Conservation (phyloP, 2,329 filamentous ascomycete species). For the Zasmidium cellare region DNA sequence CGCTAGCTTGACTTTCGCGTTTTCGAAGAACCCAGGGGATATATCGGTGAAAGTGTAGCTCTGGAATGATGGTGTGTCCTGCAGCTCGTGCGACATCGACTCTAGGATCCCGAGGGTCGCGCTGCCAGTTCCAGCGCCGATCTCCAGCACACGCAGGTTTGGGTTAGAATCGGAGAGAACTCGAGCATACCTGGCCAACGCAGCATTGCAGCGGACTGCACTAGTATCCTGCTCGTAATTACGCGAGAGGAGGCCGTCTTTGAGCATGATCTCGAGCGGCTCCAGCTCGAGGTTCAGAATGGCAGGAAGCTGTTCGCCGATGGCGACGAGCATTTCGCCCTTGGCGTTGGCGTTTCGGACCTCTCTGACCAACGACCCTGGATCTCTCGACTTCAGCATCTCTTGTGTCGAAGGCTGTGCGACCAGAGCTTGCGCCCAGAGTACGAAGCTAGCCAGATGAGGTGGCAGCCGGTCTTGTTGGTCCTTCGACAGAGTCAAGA, state of each 20-base stretch:
- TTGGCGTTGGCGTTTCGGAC: too few relatives aligned
- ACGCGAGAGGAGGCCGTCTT: too few relatives aligned
- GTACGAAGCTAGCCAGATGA: too few relatives aligned
- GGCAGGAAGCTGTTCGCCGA: neutral
- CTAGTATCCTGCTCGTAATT: too few relatives aligned
- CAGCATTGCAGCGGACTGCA: too few relatives aligned
- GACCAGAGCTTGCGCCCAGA: too few relatives aligned
- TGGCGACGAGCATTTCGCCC: neutral
- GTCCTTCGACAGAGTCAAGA: too few relatives aligned
- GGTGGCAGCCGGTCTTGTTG: too few relatives aligned
- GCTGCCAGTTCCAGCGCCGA: conserved; percentile 48
- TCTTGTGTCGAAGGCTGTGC: too few relatives aligned
- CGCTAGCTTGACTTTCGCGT: conserved; percentile 33
- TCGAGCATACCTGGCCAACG: neutral
- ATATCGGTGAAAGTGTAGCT: conserved; percentile 35
- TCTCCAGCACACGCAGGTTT: conserved; percentile 44
- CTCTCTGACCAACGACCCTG: too few relatives aligned
- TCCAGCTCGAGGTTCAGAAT: conserved; percentile 10
- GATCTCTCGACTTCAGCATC: too few relatives aligned
- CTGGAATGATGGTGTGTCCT: neutral
- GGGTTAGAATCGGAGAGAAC: conserved; percentile 19
- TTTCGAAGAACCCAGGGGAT: conserved; percentile 42
- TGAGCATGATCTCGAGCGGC: too few relatives aligned
- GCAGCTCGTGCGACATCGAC: neutral
- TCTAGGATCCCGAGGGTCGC: conserved; percentile 7